These are phyloP conservation scores for Zygosaccharomyces sapae DNA, from an alignment of 1,139 yeast species.

Conservation along the genomic window DNA sequence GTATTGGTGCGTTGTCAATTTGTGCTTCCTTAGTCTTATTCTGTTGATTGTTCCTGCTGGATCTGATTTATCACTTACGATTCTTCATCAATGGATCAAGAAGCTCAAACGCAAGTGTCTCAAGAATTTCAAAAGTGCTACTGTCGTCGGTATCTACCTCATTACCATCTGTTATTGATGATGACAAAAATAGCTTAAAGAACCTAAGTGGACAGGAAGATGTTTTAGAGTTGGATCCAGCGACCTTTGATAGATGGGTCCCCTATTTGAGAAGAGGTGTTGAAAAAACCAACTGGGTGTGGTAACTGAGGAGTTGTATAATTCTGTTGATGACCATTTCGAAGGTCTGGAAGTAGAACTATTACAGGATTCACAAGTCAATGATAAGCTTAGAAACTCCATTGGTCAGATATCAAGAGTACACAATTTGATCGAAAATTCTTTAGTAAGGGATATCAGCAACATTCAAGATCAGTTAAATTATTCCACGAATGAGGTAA, in stretches of 20 bases:
- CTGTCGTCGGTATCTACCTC: constrained; percentile 22
- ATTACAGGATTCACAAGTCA: constrained; percentile 35
- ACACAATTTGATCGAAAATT: constrained; percentile 28
- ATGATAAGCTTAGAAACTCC: constrained; percentile 32
- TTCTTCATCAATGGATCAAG: constrained; percentile 27
- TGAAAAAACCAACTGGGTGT: constrained; percentile 25
- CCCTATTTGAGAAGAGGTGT: constrained; percentile 31
- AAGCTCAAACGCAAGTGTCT: constrained; percentile 25
- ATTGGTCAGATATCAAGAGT: constrained; percentile 31
- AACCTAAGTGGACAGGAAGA: constrained; percentile 16
- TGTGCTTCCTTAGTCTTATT: not conserved
- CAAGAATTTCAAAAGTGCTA: constrained; percentile 33
- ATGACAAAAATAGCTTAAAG: constrained; percentile 8
- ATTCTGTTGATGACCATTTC: constrained; percentile 34
- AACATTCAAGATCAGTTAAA: constrained; percentile 46
- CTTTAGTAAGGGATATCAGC: constrained; percentile 25
- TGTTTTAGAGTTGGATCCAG: constrained; percentile 27
- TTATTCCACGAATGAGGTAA: constrained; percentile 60
- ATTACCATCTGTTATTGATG: constrained; percentile 8
- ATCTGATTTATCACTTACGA: not conserved
- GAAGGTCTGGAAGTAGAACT: constrained; percentile 33
- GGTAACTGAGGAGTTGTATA: constrained; percentile 30
- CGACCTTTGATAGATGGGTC: constrained; percentile 34
- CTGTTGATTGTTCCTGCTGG: not conserved
- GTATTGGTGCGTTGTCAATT: not conserved